Evolutionary conservation across 805 yeast genomes (phyloP).

Genomic region (Candida oleophila): DNA sequence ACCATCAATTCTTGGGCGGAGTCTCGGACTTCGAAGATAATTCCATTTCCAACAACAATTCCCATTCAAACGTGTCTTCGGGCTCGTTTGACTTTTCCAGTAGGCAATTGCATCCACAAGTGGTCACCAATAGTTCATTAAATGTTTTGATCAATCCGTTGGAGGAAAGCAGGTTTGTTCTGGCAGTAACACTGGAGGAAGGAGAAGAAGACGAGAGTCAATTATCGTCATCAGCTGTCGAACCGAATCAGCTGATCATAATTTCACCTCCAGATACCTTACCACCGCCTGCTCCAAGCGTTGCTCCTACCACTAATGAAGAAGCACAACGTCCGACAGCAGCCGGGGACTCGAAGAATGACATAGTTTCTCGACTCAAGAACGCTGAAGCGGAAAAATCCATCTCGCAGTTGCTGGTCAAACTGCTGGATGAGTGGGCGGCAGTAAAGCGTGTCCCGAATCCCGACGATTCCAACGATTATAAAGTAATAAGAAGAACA

Average conservation of each 20-base stretch:
- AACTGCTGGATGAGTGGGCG: slow-evolving; percentile 13
- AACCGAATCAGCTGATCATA: background rate
- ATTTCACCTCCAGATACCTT: background rate
- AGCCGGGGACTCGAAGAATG: too few relatives aligned
- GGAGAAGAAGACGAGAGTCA: background rate
- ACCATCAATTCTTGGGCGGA: background rate
- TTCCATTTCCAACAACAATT: background rate
- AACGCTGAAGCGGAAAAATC: background rate
- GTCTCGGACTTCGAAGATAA: background rate
- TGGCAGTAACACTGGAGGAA: background rate
- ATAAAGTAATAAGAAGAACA: slow-evolving; percentile 30
- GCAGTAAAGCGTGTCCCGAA: slow-evolving; percentile 24
- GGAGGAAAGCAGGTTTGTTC: background rate
- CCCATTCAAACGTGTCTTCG: background rate
- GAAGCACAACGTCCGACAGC: background rate
- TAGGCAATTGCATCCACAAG: slow-evolving; percentile 17
- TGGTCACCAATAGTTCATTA: slow-evolving; percentile 33
- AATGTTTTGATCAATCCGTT: slow-evolving; percentile 23
- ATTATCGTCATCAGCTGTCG: background rate
- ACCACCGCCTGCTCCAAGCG: background rate
- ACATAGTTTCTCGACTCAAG: too few relatives aligned
- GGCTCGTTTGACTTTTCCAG: slow-evolving; percentile 24
- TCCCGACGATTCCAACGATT: slow-evolving; percentile 14
- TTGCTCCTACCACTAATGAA: background rate
- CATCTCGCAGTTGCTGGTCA: slow-evolving; percentile 1